A percentile compares a stretch with the other conserved stretches of the same genome.
Evolutionary conservation across 768 basidiomycete species (phyloP).

Genomic region (Psilocybe cubensis): DNA sequence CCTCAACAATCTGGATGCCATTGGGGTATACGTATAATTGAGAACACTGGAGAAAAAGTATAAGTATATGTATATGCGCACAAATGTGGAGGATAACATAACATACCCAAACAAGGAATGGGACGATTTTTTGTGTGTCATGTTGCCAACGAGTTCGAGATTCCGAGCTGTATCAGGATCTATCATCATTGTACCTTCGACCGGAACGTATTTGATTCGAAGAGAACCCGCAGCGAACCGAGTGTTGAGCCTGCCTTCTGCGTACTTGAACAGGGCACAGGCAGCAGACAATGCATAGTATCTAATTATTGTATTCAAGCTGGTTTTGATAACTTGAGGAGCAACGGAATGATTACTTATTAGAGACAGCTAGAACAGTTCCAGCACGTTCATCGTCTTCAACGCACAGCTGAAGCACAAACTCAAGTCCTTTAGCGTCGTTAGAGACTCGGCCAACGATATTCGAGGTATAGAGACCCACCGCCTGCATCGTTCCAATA

Average conservation of each 20-base stretch:
- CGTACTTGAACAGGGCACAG: conserved; percentile 86
- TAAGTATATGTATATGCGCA: neutral
- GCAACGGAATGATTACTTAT: conserved; percentile 59
- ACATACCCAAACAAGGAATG: conserved; percentile 83
- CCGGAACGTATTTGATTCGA: conserved; percentile 73
- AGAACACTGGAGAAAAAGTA: conserved; percentile 50
- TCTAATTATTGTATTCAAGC: conserved; percentile 40
- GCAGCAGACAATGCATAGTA: conserved; percentile 89
- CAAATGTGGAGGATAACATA: neutral
- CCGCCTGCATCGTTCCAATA: conserved; percentile 89
- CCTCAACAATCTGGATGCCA: conserved; percentile 83
- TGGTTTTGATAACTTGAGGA: neutral
- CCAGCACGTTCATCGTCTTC: conserved; percentile 84
- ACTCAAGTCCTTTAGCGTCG: conserved; percentile 68
- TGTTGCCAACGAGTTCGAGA: conserved; percentile 87
- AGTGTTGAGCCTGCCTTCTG: conserved; percentile 69
- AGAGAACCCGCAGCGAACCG: conserved; percentile 73
- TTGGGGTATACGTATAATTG: conserved; percentile 87
- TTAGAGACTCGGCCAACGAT: neutral
- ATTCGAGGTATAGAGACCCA: conserved; percentile 26
- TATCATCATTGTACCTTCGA: conserved; percentile 94
- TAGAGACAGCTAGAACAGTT: conserved; percentile 75
- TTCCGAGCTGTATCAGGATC: conserved; percentile 89
- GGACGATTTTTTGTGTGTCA: conserved; percentile 61
- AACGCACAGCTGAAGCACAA: conserved; percentile 75